A percentile compares a stretch with the other conserved stretches of the same genome.
Conservation (phyloP, 768 basidiomycete genomes). For the Daedalea quercina region DNA sequence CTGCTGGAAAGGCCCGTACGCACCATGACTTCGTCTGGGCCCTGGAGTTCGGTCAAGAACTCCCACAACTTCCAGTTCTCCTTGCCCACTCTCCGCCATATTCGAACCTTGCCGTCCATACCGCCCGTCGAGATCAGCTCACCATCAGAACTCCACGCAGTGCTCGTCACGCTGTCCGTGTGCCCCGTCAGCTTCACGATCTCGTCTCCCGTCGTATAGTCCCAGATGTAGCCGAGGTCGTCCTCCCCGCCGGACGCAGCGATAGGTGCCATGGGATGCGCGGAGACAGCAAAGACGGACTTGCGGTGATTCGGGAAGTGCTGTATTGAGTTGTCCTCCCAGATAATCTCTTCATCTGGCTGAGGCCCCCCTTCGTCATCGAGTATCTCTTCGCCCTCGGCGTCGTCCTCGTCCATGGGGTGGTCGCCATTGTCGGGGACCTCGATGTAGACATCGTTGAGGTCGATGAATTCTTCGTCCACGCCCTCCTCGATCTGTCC, state of each 20-base stretch:
- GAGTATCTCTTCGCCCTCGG: slow-evolving; percentile 13
- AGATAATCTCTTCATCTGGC: slow-evolving; percentile 23
- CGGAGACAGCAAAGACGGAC: slow-evolving; percentile 81
- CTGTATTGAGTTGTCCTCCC: slow-evolving; percentile 60
- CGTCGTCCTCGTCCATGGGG: slow-evolving; percentile 59
- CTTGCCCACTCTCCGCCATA: slow-evolving; percentile 84
- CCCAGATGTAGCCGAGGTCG: slow-evolving; percentile 92
- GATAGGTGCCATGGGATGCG: slow-evolving; percentile 77
- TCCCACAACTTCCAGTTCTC: slow-evolving; percentile 82
- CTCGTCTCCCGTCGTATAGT: slow-evolving; percentile 72
- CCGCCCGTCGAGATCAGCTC: slow-evolving; percentile 94
- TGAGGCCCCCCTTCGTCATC: slow-evolving; percentile 21
- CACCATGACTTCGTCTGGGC: slow-evolving; percentile 96
- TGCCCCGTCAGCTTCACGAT: slow-evolving; percentile 88
- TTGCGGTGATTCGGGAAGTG: slow-evolving; percentile 59
- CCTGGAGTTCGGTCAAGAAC: slow-evolving; percentile 87
- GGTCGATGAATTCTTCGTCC: slow-evolving; percentile 54
- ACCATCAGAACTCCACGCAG: slow-evolving; percentile 81
- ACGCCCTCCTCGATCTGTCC: slow-evolving; percentile 32
- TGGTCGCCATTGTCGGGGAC: slow-evolving; percentile 58
- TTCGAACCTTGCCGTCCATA: slow-evolving; percentile 92
- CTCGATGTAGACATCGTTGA: slow-evolving; percentile 61
- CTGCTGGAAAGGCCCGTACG: no score
- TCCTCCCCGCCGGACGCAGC: slow-evolving; percentile 95
- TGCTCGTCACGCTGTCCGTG: slow-evolving; percentile 79